Evolutionary conservation across 1,284 basidiomycete genomes (phyloP).

Genomic region (Fistulina hepatica): DNA sequence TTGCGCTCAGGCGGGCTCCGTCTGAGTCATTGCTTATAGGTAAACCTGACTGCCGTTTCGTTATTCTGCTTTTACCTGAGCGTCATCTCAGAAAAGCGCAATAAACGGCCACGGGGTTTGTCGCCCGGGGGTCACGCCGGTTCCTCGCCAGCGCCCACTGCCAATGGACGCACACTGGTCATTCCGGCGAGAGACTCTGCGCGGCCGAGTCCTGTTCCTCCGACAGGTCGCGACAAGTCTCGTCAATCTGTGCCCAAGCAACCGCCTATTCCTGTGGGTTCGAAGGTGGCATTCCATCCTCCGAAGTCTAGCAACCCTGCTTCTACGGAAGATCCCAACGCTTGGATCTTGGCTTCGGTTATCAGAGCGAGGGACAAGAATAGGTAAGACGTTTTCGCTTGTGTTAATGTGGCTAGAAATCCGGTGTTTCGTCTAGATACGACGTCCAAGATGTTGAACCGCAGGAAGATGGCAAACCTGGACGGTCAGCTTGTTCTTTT

Average conservation of each 20-base stretch:
- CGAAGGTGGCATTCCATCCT: conserved; percentile 72
- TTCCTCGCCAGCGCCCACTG: conserved; percentile 28
- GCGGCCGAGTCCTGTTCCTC: conserved; percentile 40
- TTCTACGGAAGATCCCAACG: conserved; percentile 47
- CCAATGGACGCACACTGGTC: conserved; percentile 38
- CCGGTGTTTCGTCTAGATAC: conserved; percentile 46
- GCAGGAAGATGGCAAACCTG: conserved; percentile 64
- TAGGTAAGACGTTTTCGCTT: conserved; percentile 28
- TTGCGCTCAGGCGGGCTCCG: conserved; percentile 59
- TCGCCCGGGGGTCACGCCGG: conserved; percentile 43
- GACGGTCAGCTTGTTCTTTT: conserved; percentile 35
- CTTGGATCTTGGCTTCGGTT: conserved; percentile 72
- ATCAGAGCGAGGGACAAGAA: conserved; percentile 63
- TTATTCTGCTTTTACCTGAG: conserved; percentile 5
- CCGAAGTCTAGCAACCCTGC: conserved; percentile 37
- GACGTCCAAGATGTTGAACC: conserved; percentile 75
- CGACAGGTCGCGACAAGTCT: conserved; percentile 55
- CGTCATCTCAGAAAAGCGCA: not conserved
- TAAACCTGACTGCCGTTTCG: too few species aligned
- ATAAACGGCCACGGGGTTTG: conserved; percentile 58
- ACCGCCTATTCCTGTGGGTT: conserved; percentile 54
- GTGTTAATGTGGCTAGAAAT: conserved; percentile 2
- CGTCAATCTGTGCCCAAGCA: conserved; percentile 50
- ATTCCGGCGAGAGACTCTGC: conserved; percentile 47
- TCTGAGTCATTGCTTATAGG: conserved; percentile 28